Base-by-base conservation (phyloP, 805 yeast genomes). In the Cyberlindnera subsufficiens region DNA sequence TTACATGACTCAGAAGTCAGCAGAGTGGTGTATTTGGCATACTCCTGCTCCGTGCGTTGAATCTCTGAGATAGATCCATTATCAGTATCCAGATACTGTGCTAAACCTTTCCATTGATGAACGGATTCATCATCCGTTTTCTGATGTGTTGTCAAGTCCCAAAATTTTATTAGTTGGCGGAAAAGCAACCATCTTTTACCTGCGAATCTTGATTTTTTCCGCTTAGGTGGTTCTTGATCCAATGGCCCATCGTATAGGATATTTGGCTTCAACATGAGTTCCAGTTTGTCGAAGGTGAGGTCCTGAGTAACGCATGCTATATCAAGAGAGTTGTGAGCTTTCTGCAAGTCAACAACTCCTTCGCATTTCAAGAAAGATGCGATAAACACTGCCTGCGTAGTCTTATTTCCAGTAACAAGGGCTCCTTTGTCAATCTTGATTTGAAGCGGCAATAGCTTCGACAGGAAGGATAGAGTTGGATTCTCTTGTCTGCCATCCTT, bases 21-120 rank as follows among this genome's bases (percentile, higher is more conserved):
- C 2, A 93, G 61, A 38, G 77, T 75, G 7, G 93, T 77, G 48
- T 76, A 83, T 59, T 82, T 85, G 0, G 93, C 98, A 61, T 93
- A 93, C 56, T 93, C 96, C 22, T 77, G 74, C 17, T 67, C 70
- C 13, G 66, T 68, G 13, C 63, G 64, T 1, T 58, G 49, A 3
- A 62, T 60, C 22, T 65, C 69, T 44, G 70, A 54, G 6, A 53
- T 47, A 2, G 61, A 56, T 5, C 55, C 59, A 7, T 54, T 54
- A 19, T 63, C 67, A 6, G 58, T 63, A 10, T 70, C 70, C n/a
- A 78, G 57, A 58, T 90, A 91, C 31, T 93, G 72, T 13, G 77
- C 67, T 20, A 91, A 63, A 1, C 98, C 98, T 47, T 67, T 74
- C 98, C 98, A 91, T 30, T 41, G 49, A 3, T 11, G 20, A n/a